Base-by-base conservation (phyloP, 257 asterid species). In the Lycium barbarum region DNA sequence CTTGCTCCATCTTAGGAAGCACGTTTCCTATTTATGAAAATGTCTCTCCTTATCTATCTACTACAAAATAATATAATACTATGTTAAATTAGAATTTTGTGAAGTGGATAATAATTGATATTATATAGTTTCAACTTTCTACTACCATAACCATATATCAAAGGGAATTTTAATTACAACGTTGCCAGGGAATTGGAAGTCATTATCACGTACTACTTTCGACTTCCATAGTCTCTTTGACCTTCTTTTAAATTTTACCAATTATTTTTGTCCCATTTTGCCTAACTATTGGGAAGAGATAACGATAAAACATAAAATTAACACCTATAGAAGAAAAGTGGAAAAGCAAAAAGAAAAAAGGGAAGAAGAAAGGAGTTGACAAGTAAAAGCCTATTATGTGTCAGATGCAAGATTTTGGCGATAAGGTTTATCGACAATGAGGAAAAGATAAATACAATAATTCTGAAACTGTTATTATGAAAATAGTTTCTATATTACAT, bases 1-100 rank as follows among this genome's bases (percentile, higher is more conserved):
- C 70, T 82, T 90, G 92, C 83, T 88, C 83, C 85, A 58, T 86
- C 88, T 87, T 78, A 83, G 92, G 92, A 84, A 65, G 79, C 93
- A 88, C 91, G 89, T 83, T 86, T 76, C 63, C 90, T 84, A 3
- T 57, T 84, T 47, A 49, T 90, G 92, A 84, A 83, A 13, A 67
- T 20, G 65, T 68, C 59, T 40, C 22, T 38, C 35, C 63, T 22
- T 76, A 76, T 51, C 82, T 13, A 76, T 51, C 82, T 76, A 51
- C 82, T 47, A 47, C n/a, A 71, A 72, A n/a, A 15, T 15, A 68
- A 15, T 7, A 61, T 3, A 66, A 35, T 35, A 65, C 7, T 8
- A n/a, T n/a, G 33, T 2, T 7, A 65, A 26, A 65, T 65, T 65
- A 26, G 9, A 65, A 26, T 11, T 14, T 1, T 35, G 45, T 40